Conservation (phyloP, 257 asterid species). For the Fraxinus excelsior region DNA sequence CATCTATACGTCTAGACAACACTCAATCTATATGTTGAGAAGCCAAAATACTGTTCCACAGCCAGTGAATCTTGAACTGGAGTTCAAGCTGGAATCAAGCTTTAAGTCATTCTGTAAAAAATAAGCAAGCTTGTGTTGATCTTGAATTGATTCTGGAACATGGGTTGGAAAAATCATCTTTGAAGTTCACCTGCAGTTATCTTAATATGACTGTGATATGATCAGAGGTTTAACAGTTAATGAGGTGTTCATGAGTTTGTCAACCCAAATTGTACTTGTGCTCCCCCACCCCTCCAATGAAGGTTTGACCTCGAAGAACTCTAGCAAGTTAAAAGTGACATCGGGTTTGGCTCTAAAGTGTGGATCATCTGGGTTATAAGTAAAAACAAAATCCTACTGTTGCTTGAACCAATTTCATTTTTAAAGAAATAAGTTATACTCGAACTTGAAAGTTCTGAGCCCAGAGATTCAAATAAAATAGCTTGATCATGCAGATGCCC, state of each 20-base stretch:
- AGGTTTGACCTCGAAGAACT: too few species aligned
- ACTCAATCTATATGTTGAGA: too few species aligned
- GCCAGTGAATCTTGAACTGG: background rate
- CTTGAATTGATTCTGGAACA: background rate
- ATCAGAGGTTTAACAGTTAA: background rate
- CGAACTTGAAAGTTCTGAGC: background rate
- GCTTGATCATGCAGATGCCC: background rate
- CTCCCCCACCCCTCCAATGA: background rate
- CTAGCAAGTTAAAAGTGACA: too few species aligned
- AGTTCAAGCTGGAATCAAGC: background rate
- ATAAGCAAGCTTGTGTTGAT: background rate
- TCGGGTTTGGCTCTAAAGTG: too few species aligned
- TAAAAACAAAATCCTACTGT: background rate
- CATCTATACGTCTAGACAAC: too few species aligned
- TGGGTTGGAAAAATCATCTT: background rate
- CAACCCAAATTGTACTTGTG: background rate
- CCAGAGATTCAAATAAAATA: background rate
- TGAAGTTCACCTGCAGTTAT: background rate
- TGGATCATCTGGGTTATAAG: too few species aligned
- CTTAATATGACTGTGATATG: constrained; percentile 1
- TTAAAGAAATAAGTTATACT: background rate
- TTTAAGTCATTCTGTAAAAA: background rate
- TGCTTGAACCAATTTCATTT: background rate
- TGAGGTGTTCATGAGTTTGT: background rate
- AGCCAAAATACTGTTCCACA: too few species aligned